Base-by-base conservation (phyloP, 495 filamentous ascomycete genomes). In the Evernia prunastri region DNA sequence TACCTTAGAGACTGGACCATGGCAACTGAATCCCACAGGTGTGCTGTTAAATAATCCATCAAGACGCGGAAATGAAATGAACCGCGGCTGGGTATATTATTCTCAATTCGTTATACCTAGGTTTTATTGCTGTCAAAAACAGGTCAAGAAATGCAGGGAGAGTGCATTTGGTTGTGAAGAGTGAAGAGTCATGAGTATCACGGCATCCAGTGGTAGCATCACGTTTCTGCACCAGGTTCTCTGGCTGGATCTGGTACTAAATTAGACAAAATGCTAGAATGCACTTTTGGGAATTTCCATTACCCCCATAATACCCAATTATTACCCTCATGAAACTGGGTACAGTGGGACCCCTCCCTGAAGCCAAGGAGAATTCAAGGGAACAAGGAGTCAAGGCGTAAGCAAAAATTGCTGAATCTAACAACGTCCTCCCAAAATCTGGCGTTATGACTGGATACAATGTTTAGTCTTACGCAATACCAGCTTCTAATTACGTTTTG, bases 251-350 rank as follows among this genome's bases (percentile, higher is more conserved):
- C 5, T n/a, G 20, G n/a, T n/a, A n/a, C n/a, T 37, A 12, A 37
- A 37, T 37, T 37, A 25, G 49, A 27, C 49, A 29, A 27, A 3
- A 15, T 31, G 1, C 1, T 51, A 15, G 20, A 5, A 27, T 58
- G 29, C 56, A 12, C 33, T 58, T 15, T 42, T n/a, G n/a, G 25
- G 39, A 64, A 37, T 70, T 69, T 42, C 61, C 54, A 67, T 69
- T 71, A 70, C 65, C 69, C 67, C 67, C 51, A 54, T 54, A 31
- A 33, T 54, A 31, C 13, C 6, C 27, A 33, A 33, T n/a, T 10
- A 54, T 54, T 33, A 54, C 51, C 51, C 29, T 54, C 69, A 70
- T 42, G 54, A 73, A 74, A 70, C 68, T 63, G 18, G n/a, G n/a
- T n/a, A n/a, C n/a, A n/a, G n/a, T n/a, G n/a, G n/a, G n/a, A n/a